phyloP scores from a whole-genome alignment of 1,284 basidiomycete genomes.

The Pseudozyma hubeiensis region DNA sequence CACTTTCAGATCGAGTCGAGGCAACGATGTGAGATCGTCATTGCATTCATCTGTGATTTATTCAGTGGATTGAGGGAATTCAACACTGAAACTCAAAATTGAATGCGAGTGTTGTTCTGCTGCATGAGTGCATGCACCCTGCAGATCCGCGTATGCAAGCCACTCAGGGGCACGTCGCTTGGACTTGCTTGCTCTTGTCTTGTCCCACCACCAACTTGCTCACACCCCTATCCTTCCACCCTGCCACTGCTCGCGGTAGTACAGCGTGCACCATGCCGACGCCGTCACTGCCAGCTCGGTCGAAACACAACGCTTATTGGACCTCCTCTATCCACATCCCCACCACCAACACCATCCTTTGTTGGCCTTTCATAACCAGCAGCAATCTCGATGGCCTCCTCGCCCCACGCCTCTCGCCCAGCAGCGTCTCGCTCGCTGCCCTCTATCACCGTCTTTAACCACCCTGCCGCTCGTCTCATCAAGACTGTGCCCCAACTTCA shows the following conservation, averaged over 20 bases:
- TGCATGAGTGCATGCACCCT: conserved; percentile 19
- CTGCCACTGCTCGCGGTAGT: too few species aligned
- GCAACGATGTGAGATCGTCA: conserved; percentile 21
- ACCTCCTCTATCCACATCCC: neutral
- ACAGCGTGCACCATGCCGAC: neutral
- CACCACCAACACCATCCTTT: neutral
- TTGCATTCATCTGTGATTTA: too few species aligned
- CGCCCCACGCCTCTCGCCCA: neutral
- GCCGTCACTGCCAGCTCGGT: neutral
- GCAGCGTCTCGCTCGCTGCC: conserved; percentile 20
- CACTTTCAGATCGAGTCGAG: too few species aligned
- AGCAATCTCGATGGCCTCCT: neutral
- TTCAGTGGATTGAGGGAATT: neutral
- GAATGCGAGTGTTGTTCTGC: neutral
- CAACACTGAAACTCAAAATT: too few species aligned
- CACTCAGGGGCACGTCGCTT: conserved; percentile 14
- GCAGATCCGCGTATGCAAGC: conserved; percentile 21
- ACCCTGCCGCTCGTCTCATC: conserved; percentile 46
- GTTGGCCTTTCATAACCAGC: neutral
- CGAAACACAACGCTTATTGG: too few species aligned
- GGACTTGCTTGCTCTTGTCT: neutral
- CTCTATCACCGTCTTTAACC: conserved; percentile 41
- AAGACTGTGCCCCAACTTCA: conserved; percentile 42
- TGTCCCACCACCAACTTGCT: conserved; percentile 2
- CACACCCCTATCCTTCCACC: neutral